Percentiles rank a stretch among this genome's conserved stretches.
Conservation (phyloP, 176 grass and related monocot genomes). For the Triticum turgidum region DNA sequence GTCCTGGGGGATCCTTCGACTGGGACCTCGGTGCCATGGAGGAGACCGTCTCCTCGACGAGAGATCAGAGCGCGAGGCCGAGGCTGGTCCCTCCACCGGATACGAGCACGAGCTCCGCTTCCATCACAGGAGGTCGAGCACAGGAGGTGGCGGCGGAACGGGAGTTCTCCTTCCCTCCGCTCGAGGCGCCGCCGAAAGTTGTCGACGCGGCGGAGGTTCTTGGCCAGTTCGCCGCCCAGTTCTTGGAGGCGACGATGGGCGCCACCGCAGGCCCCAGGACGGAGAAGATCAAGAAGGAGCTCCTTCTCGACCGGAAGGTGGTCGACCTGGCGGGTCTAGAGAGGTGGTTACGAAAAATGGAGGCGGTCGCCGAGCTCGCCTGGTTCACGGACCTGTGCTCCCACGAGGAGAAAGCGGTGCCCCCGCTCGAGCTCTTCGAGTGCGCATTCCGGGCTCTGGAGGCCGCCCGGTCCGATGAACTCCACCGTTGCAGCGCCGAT, state of each 20-base stretch:
- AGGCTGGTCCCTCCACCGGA: not conserved
- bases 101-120: not conserved
- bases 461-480: constrained; percentile 10
- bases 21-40: not conserved
- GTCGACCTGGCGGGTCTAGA: constrained; percentile 35
- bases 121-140: not conserved
- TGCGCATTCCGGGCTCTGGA: constrained; percentile 40
- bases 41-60: constrained; percentile 12
- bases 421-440: constrained; percentile 37
- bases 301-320: not conserved
- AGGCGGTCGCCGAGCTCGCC: constrained; percentile 39
- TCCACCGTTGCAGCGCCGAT: constrained; percentile 24
- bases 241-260: constrained; percentile 29
- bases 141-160: not conserved
- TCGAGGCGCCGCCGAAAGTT: not conserved
- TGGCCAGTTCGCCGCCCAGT: not conserved
- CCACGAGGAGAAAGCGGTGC: not conserved
- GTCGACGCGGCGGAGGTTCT: constrained; percentile 24
- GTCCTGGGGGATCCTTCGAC: not conserved
- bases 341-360: constrained; percentile 33
- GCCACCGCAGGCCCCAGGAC: constrained; percentile 3
- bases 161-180: constrained; percentile 43
- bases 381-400: constrained; percentile 47
- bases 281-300: constrained; percentile 31
- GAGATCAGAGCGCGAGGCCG: not conserved